A percentile compares a stretch with the other conserved stretches of the same genome.
phyloP scores from a whole-genome alignment of 345 rosid genomes.

The Gynandropsis gynandra region DNA sequence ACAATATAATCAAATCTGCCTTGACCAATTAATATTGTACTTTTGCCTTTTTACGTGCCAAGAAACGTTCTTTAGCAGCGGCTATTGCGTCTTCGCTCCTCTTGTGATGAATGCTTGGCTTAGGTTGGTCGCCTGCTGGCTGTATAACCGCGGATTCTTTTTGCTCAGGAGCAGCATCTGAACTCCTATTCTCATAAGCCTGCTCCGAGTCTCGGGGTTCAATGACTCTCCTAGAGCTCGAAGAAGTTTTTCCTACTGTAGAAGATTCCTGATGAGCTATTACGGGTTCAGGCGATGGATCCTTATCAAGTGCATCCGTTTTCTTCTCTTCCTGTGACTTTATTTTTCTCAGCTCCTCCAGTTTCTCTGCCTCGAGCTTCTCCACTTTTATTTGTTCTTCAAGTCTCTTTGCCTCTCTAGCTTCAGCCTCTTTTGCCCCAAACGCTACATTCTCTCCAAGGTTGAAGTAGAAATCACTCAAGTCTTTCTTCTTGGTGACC shows the following conservation, averaged over 20 bases:
- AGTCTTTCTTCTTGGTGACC: constrained; percentile 87
- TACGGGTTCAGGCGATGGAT: constrained; percentile 18
- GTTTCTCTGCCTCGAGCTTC: constrained; percentile 30
- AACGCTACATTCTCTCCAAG: constrained; percentile 72
- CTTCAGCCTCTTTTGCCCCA: constrained; percentile 45
- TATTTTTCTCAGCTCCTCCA: constrained; percentile 29
- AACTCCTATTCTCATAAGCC: constrained; percentile 20
- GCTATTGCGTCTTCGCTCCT: constrained; percentile 56
- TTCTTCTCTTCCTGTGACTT: constrained; percentile 32
- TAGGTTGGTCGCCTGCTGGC: constrained; percentile 33
- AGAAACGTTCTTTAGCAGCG: constrained; percentile 71
- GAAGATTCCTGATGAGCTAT: constrained; percentile 20
- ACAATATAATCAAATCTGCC: not conserved
- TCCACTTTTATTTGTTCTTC: constrained; percentile 36
- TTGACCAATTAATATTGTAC: constrained; percentile 22
- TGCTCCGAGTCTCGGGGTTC: constrained; percentile 31
- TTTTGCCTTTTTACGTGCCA: constrained; percentile 74
- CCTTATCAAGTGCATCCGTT: constrained; percentile 19
- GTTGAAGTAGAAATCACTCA: constrained; percentile 83
- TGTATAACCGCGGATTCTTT: constrained; percentile 23
- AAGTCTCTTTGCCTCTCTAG: constrained; percentile 38
- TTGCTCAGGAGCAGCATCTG: constrained; percentile 25
- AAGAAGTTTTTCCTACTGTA: constrained; percentile 22
- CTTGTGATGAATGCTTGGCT: constrained; percentile 46
- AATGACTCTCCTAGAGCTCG: constrained; percentile 18